Conservation (phyloP, 2,329 filamentous ascomycete species). For the Chalaropsis thielavioides region DNA sequence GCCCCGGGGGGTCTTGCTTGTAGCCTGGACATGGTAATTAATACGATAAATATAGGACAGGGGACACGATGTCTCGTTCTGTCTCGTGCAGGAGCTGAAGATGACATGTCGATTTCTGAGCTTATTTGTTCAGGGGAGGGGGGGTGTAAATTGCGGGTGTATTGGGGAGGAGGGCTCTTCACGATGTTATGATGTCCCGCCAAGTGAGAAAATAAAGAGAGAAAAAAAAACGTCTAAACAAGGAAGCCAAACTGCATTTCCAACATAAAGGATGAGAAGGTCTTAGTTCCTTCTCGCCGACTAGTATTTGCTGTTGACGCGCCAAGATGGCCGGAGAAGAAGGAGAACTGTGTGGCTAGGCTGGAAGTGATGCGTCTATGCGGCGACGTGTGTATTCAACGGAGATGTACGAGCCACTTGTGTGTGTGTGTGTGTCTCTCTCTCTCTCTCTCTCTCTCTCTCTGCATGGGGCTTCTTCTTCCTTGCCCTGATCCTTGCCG, state of each 20-base stretch:
- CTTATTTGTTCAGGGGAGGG: neutral
- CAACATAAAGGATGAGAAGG: neutral
- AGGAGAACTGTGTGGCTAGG: too few species aligned
- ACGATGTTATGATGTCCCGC: neutral
- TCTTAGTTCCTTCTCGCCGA: neutral
- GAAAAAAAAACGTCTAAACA: neutral
- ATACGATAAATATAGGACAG: neutral
- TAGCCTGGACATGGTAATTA: neutral
- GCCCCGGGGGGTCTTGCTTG: too few species aligned
- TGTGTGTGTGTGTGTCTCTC: too few species aligned
- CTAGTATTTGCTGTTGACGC: neutral
- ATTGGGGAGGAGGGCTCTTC: neutral
- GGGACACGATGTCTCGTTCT: neutral
- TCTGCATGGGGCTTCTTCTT: neutral
- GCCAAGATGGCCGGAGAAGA: neutral
- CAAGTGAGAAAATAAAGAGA: neutral
- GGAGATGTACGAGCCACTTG: too few species aligned
- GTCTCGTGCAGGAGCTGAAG: neutral
- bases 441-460: too few species aligned
- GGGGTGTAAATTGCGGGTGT: neutral
- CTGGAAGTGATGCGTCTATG: too few species aligned
- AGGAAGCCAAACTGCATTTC: neutral
- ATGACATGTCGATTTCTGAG: neutral
- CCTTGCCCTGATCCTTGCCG: constrained; percentile 6
- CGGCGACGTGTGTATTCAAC: too few species aligned